phyloP scores from a whole-genome alignment of 805 yeast species.

The Priceomyces carsonii region DNA sequence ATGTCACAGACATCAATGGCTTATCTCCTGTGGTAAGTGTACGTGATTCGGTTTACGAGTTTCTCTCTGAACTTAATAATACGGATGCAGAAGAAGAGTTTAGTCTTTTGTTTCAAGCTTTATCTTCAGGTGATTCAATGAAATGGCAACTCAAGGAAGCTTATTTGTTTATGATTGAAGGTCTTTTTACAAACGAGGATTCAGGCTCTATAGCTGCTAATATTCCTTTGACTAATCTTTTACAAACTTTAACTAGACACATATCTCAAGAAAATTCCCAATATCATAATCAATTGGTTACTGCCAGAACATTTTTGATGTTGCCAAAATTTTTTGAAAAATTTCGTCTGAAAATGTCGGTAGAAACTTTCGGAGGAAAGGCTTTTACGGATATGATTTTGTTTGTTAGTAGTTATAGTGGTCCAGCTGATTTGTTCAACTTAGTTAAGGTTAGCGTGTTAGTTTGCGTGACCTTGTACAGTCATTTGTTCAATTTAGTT shows the following conservation, averaged over 20 bases:
- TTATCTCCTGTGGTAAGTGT: slow-evolving; percentile 52
- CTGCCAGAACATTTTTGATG: slow-evolving; percentile 49
- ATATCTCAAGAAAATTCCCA: slow-evolving; percentile 9
- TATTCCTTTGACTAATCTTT: slow-evolving; percentile 20
- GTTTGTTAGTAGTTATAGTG: slow-evolving; percentile 17
- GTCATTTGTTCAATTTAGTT: slow-evolving; percentile 25
- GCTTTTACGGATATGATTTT: slow-evolving; percentile 26
- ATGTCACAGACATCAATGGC: slow-evolving; percentile 75
- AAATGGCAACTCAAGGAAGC: slow-evolving; percentile 43
- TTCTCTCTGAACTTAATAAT: slow-evolving; percentile 50
- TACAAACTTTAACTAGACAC: slow-evolving; percentile 14
- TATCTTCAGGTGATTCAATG: not conserved
- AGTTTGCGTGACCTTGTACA: slow-evolving; percentile 55
- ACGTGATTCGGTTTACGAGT: slow-evolving; percentile 63
- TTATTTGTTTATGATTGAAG: slow-evolving; percentile 37
- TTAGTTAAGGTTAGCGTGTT: slow-evolving; percentile 34
- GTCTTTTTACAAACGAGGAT: slow-evolving; percentile 45
- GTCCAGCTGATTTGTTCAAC: slow-evolving; percentile 15
- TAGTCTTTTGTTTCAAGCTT: slow-evolving; percentile 10
- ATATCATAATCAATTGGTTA: slow-evolving; percentile 33
- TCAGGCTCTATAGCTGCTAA: slow-evolving; percentile 16
- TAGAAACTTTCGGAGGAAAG: slow-evolving; percentile 30
- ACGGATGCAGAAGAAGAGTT: slow-evolving; percentile 35
- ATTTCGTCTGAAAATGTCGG: slow-evolving; percentile 38
- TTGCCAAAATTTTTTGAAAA: slow-evolving; percentile 60